Base-by-base conservation (phyloP, 1,284 basidiomycete species). In the Rhodotorula mucilaginosa region DNA sequence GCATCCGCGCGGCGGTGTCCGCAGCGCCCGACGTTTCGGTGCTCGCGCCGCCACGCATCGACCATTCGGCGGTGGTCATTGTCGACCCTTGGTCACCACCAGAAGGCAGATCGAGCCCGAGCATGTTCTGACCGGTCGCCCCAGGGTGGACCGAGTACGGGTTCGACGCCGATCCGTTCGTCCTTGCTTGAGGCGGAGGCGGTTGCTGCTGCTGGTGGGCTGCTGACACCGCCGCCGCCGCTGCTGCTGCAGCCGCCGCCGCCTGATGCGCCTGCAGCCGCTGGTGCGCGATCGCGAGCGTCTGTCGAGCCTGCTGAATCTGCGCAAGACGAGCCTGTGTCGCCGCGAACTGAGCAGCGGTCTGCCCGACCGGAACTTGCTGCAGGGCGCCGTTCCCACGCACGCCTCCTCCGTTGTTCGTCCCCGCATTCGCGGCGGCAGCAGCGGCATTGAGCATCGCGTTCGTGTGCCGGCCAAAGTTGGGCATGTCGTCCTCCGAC, bases 221-320 rank as follows among this genome's bases (percentile, higher is more conserved):
- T 29, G 26, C 52, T 23, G n/a, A 26, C 21, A 26, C 54, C 15
- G 54, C 16, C 5, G 54, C 54, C n/a, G 54, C 54, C 13, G 26
- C 54, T 8, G 54, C 16, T 3, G 54, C 54, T 6, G 54, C 54
- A 18, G 26, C 54, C 26, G 54, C 26, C 16, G 54, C 54, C 26
- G 54, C 56, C 31, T 65, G 64, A 15, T 62, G 61, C 21, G 56
- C 56, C 21, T 58, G 64, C 21, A 67, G 3, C 16, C 65, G 12
- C 65, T 39, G 59, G 23, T 60, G 23, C 23, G 65, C 65, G 21
- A 29, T 23, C 59, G 65, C 65, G 52, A 67, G 52, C 16, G 60
- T 61, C 61, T 49, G 47, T 13, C 61, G 49, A n/a, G 66, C 66
- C 47, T 57, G 54, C 56, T 52, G 56, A 10, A 68, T 34, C 61